Evolutionary conservation across 1,284 basidiomycete genomes (phyloP).

Genomic region (Ustilago xerochloae): DNA sequence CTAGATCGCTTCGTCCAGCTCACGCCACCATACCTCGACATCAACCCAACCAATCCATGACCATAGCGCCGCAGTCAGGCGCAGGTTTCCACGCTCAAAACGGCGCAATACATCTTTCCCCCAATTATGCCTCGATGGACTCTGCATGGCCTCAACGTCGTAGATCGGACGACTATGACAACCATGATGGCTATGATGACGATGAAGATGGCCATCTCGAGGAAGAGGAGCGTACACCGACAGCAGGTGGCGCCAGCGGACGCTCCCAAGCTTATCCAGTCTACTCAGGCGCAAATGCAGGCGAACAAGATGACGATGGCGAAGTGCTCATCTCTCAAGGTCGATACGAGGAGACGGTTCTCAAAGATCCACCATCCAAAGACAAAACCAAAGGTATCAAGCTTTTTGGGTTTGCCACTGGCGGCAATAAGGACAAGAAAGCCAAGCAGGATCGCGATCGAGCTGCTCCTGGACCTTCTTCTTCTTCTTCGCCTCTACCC

Average conservation of each 20-base stretch:
- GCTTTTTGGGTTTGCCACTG: conserved; percentile 34
- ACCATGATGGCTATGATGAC: not conserved
- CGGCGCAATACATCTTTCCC: not conserved
- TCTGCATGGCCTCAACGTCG: conserved; percentile 2
- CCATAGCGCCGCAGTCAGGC: conserved; percentile 9
- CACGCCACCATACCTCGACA: conserved; percentile 7
- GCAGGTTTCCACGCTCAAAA: conserved; percentile 1
- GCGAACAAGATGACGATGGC: conserved; percentile 15
- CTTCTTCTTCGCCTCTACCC: conserved; percentile 15
- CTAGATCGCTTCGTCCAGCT: conserved; percentile 24
- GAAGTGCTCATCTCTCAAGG: conserved; percentile 47
- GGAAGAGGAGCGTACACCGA: conserved; percentile 9
- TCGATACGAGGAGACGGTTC: conserved; percentile 28
- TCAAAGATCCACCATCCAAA: conserved; percentile 16
- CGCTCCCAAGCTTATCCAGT: conserved; percentile 33
- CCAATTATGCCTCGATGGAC: not conserved
- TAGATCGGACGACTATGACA: conserved; percentile 7
- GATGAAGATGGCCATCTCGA: conserved; percentile 2
- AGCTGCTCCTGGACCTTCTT: not conserved
- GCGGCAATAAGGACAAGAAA: conserved; percentile 35
- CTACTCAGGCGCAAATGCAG: conserved; percentile 30
- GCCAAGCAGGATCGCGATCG: conserved; percentile 21
- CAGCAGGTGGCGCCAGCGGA: not conserved
- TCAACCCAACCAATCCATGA: conserved; percentile 11
- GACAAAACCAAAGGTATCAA: conserved; percentile 45